These are phyloP conservation scores for Aquilaria yunnanensis DNA, from an alignment of 345 rosid genomes.

Conservation along the genomic window DNA sequence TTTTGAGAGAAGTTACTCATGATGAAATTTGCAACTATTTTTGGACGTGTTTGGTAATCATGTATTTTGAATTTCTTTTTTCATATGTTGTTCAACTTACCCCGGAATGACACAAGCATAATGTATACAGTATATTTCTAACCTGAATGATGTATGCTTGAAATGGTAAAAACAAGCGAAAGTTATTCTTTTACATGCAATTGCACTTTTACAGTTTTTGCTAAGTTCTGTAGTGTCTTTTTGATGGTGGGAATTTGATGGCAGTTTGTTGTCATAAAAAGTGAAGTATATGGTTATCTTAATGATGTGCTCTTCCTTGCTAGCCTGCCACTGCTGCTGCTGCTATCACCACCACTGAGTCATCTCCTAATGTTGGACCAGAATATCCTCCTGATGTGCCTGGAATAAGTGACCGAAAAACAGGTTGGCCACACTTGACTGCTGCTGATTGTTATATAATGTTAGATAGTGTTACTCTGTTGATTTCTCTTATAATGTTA, in stretches of 20 bases:
- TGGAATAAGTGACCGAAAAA: constrained; percentile 47
- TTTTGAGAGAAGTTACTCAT: too few relatives aligned
- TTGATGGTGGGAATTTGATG: constrained; percentile 3
- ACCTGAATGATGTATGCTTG: too few relatives aligned
- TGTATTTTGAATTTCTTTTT: too few relatives aligned
- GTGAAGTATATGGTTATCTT: too few relatives aligned
- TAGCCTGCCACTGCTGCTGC: constrained; percentile 25
- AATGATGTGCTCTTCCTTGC: constrained; percentile 4
- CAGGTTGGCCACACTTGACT: constrained; percentile 40
- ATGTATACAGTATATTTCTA: too few relatives aligned
- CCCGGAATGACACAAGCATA: too few relatives aligned
- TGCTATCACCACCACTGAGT: constrained; percentile 20
- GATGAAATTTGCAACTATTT: too few relatives aligned
- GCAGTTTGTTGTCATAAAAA: not conserved
- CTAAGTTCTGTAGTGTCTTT: not conserved
- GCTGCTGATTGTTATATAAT: constrained; percentile 8
- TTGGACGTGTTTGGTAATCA: too few relatives aligned
- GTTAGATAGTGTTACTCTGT: constrained; percentile 3
- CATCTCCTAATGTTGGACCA: constrained; percentile 20
- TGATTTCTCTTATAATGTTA: constrained; percentile 1
- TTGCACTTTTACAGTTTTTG: not conserved
- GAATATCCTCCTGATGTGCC: constrained; percentile 47
- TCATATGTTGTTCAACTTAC: too few relatives aligned
- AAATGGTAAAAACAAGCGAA: too few relatives aligned
- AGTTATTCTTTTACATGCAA: too few relatives aligned